Conservation (phyloP, 768 basidiomycete species). For the Leccinum incarnatum region DNA sequence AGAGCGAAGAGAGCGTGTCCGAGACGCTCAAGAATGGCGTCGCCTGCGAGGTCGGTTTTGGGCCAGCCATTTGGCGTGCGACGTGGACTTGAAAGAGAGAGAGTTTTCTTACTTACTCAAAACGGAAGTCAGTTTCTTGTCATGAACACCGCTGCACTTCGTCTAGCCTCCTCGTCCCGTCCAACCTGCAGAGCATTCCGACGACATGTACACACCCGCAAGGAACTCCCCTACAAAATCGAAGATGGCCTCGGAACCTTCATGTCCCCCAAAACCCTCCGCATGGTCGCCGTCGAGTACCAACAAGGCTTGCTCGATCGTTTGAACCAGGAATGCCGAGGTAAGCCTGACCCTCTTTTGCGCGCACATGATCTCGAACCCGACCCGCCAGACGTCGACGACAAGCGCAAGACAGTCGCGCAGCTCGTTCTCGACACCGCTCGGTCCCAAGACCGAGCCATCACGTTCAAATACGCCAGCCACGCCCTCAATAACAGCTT, state of each 20-base stretch:
- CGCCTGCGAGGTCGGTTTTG: constrained; percentile 28
- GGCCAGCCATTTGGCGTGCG: constrained; percentile 33
- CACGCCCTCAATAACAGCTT: constrained; percentile 93
- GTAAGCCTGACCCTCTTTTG: constrained; percentile 40
- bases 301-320: constrained; percentile 80
- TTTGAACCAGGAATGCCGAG: constrained; percentile 69
- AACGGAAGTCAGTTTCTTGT: constrained; percentile 6
- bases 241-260: constrained; percentile 78
- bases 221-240: constrained; percentile 59
- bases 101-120: background rate
- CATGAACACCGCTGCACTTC: constrained; percentile 25
- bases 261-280: constrained; percentile 69
- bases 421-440: constrained; percentile 75
- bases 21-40: constrained; percentile 11
- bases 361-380: background rate
- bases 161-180: constrained; percentile 24
- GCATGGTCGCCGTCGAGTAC: constrained; percentile 74
- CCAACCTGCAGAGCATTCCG: constrained; percentile 19
- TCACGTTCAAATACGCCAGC: constrained; percentile 89
- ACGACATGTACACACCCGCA: constrained; percentile 47
- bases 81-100: constrained; percentile 15
- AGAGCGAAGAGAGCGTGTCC: constrained; percentile 53
- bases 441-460: constrained; percentile 48
- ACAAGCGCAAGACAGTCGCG: constrained; percentile 55
- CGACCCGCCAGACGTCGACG: constrained; percentile 45